Evolutionary conservation across 441 rosid species (phyloP).

Genomic region (Erysimum cheiri): DNA sequence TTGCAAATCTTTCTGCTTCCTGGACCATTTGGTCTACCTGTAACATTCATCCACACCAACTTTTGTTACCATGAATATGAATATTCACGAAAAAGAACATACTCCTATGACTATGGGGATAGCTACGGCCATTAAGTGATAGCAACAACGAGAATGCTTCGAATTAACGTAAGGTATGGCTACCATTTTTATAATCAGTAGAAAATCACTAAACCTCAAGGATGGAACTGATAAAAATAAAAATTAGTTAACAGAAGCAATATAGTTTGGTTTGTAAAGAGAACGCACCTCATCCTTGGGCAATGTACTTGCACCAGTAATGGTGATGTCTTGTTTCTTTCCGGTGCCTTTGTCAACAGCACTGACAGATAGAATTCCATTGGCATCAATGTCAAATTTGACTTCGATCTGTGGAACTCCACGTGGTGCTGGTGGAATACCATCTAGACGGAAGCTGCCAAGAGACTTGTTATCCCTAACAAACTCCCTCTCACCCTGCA

Average conservation of each 20-base stretch:
- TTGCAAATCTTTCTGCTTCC: conserved; percentile 81
- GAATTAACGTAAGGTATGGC: neutral
- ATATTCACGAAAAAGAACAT: neutral
- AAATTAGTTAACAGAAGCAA: conserved; percentile 58
- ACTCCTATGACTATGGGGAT: neutral
- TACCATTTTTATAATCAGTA: neutral
- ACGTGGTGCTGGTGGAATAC: conserved; percentile 94
- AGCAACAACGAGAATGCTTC: neutral
- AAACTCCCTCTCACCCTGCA: conserved; percentile 96
- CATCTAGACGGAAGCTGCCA: conserved; percentile 93
- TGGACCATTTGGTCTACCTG: conserved; percentile 87
- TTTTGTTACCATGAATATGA: neutral
- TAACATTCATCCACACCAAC: conserved; percentile 14
- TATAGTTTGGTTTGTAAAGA: conserved; percentile 58
- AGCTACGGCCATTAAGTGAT: neutral
- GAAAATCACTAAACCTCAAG: neutral
- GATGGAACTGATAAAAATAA: neutral
- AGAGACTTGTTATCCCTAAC: conserved; percentile 95
- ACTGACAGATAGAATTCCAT: conserved; percentile 86
- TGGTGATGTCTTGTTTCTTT: conserved; percentile 96
- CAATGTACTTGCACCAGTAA: conserved; percentile 96
- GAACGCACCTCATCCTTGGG: conserved; percentile 65
- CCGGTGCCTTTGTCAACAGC: conserved; percentile 93
- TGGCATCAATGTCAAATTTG: conserved; percentile 96
- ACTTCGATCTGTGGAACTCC: conserved; percentile 97